Evolutionary conservation across 73 alveolate genomes (phyloP).

Genomic region (Paramecium caudatum): DNA sequence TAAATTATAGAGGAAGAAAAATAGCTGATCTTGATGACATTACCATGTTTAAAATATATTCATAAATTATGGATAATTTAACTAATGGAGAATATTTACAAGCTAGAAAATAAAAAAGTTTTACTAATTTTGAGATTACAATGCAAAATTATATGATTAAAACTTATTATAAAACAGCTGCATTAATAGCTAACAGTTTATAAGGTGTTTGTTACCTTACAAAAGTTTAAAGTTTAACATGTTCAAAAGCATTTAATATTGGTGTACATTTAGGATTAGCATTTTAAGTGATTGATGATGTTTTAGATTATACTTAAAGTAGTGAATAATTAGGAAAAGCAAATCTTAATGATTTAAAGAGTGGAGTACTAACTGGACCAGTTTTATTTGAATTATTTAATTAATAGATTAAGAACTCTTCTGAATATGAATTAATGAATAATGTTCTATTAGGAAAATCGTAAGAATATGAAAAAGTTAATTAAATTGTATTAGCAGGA

Average conservation of each 20-base stretch:
- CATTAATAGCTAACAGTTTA: conserved; percentile 66
- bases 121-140: neutral
- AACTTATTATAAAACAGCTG: conserved; percentile 69
- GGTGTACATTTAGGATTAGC: conserved; percentile 67
- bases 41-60: conserved; percentile 32
- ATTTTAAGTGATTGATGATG: conserved; percentile 72
- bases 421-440: conserved; percentile 45
- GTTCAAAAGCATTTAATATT: neutral
- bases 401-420: neutral
- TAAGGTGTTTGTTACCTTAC: conserved; percentile 52
- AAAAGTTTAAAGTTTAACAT: neutral
- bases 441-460: neutral
- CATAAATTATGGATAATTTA: conserved; percentile 58
- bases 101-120: conserved; percentile 53
- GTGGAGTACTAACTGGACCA: conserved; percentile 76
- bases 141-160: conserved; percentile 42
- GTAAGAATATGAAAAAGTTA: neutral
- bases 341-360: conserved; percentile 64
- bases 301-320: conserved; percentile 70
- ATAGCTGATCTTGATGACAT: conserved; percentile 59
- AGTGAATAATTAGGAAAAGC: conserved; percentile 71
- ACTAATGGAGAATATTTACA: conserved; percentile 67
- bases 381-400: conserved; percentile 67
- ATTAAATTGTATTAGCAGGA: neutral
- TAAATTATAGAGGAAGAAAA: conserved; percentile 58